These are phyloP conservation scores for Boletellus deceptivus DNA, from an alignment of 1,284 basidiomycete genomes.

Conservation along the genomic window DNA sequence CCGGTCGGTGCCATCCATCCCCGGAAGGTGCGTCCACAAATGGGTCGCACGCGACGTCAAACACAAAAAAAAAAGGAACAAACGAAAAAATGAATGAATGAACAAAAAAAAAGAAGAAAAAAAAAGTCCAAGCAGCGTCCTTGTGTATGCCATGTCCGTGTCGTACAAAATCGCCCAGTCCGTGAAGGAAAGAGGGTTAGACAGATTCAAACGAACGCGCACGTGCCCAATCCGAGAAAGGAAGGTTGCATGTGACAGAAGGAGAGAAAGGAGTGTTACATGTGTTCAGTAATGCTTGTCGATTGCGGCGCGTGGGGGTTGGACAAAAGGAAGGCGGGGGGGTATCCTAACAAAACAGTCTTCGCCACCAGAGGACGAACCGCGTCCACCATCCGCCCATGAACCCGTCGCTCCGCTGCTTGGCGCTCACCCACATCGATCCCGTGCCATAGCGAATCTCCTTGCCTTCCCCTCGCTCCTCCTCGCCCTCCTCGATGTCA, in stretches of 20 bases:
- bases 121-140: slow-evolving; percentile 2
- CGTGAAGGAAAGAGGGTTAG: neutral
- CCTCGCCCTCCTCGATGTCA: slow-evolving; percentile 67
- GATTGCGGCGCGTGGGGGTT: neutral
- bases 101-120: neutral
- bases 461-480: slow-evolving; percentile 47
- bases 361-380: slow-evolving; percentile 69
- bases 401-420: slow-evolving; percentile 57
- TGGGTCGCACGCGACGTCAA: too few species aligned
- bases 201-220: slow-evolving; percentile 23
- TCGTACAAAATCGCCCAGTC: slow-evolving; percentile 20
- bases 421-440: slow-evolving; percentile 63
- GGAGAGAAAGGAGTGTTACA: slow-evolving; percentile 30
- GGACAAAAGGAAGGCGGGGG: slow-evolving; percentile 2
- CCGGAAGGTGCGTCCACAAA: too few species aligned
- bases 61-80: too few species aligned
- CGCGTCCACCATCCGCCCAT: slow-evolving; percentile 72
- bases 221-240: too few species aligned
- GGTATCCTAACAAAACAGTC: slow-evolving; percentile 57
- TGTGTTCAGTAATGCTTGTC: slow-evolving; percentile 31
- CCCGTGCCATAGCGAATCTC: slow-evolving; percentile 70
- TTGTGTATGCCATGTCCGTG: slow-evolving; percentile 17
- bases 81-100: too few species aligned
- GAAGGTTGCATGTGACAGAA: slow-evolving; percentile 21
- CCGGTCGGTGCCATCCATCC: too few species aligned